A percentile compares a stretch with the other conserved stretches of the same genome.
Evolutionary conservation across 768 basidiomycete species (phyloP).

Genomic region (Termitomyces sp.): DNA sequence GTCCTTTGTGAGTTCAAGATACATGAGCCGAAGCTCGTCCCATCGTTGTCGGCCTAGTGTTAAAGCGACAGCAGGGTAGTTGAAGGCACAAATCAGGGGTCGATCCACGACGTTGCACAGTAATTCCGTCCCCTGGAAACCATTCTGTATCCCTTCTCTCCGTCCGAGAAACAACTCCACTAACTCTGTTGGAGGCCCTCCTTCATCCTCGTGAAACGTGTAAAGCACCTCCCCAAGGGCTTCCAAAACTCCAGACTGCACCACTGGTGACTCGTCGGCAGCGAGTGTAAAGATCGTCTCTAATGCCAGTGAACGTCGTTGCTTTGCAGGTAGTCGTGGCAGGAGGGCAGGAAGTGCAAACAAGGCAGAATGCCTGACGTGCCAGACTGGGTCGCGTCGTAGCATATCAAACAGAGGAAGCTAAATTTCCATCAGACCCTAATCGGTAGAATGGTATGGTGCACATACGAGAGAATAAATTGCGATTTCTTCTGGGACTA

Average conservation of each 20-base stretch:
- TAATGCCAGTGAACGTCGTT: conserved; percentile 61
- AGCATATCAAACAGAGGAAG: conserved; percentile 75
- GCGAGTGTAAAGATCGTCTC: conserved; percentile 59
- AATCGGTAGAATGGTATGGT: not conserved
- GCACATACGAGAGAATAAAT: conserved; percentile 51
- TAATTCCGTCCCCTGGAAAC: conserved; percentile 28
- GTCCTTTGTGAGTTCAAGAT: conserved; percentile 60
- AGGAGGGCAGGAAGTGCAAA: conserved; percentile 82
- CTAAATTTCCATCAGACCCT: conserved; percentile 31
- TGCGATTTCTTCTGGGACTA: conserved; percentile 73
- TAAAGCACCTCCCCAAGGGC: conserved; percentile 86
- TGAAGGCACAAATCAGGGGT: conserved; percentile 78
- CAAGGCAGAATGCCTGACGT: conserved; percentile 84
- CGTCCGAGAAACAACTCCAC: conserved; percentile 73
- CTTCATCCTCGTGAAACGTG: conserved; percentile 62
- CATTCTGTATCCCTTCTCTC: conserved; percentile 35
- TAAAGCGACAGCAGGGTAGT: conserved; percentile 86
- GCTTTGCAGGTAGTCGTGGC: conserved; percentile 49
- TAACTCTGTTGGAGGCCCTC: conserved; percentile 69
- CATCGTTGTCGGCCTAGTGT: conserved; percentile 76
- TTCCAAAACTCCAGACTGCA: conserved; percentile 79
- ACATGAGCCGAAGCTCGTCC: conserved; percentile 63
- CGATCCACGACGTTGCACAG: conserved; percentile 66
- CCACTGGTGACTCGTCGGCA: conserved; percentile 55
- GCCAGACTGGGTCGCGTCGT: conserved; percentile 63